A percentile compares a stretch with the other conserved stretches of the same genome.
Conservation (phyloP, 139 green algal genomes). For the Diplosphaera chodatii region DNA sequence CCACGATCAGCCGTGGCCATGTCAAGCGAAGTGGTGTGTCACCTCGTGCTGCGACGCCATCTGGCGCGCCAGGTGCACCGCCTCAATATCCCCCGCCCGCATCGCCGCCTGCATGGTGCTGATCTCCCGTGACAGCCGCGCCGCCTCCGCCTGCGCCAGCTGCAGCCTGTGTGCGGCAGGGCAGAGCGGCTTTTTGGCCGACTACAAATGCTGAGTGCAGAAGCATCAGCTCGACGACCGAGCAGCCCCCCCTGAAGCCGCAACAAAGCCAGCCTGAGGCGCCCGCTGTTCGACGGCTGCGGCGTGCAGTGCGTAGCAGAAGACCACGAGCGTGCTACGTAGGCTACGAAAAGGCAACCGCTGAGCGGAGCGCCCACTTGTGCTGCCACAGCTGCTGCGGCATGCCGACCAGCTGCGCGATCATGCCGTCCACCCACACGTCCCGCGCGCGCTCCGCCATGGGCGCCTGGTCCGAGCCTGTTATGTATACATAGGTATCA, state of each 20-base stretch:
- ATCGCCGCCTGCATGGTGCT: neutral
- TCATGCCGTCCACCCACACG: constrained; percentile 45
- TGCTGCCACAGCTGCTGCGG: neutral
- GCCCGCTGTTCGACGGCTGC: no score
- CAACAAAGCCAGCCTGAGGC: no score
- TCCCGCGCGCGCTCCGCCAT: constrained; percentile 36
- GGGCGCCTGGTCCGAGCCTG: constrained; percentile 24
- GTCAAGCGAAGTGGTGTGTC: no score
- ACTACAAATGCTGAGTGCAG: no score
- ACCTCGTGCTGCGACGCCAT: constrained; percentile 13
- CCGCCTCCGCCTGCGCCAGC: neutral
- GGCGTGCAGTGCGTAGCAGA: no score
- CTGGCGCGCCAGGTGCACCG: neutral
- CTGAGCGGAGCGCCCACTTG: no score
- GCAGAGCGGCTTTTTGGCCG: no score
- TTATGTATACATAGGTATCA: neutral
- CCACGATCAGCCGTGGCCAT: no score
- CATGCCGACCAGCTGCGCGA: constrained; percentile 1
- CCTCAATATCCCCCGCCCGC: neutral
- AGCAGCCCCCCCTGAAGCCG: no score
- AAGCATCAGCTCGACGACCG: no score
- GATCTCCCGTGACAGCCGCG: neutral
- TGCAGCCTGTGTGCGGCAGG: constrained; percentile 1
- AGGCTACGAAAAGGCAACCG: no score
- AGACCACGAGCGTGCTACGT: no score